phyloP scores from a whole-genome alignment of 176 grass and related monocot species.

The Aegilops umbellulata region DNA sequence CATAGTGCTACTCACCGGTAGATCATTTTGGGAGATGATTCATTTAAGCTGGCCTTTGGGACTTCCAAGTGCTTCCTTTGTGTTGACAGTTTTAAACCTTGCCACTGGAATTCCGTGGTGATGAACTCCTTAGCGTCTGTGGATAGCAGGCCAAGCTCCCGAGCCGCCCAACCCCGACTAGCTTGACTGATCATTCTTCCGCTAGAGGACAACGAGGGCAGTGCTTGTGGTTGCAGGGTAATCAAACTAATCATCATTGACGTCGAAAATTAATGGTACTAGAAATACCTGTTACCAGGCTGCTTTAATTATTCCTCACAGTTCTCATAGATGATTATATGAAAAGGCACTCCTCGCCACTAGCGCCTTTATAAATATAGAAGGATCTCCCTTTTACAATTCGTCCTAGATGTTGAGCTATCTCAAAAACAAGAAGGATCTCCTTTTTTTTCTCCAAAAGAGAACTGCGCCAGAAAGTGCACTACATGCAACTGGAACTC shows the following conservation, averaged over 20 bases:
- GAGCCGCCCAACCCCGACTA: not conserved
- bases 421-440: not conserved
- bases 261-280: not conserved
- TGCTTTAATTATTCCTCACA: not conserved
- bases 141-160: no score
- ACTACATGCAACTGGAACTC: conserved; percentile 27
- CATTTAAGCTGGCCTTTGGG: no score
- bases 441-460: not conserved
- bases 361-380: not conserved
- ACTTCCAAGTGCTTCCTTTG: no score
- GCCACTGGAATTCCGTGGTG: no score
- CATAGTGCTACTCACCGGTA: no score
- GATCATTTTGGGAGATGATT: no score
- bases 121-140: no score
- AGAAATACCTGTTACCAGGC: not conserved
- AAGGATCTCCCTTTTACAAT: not conserved
- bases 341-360: not conserved
- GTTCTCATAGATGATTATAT: not conserved
- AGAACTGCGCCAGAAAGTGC: not conserved
- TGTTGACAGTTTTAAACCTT: no score
- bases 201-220: not conserved
- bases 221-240: not conserved
- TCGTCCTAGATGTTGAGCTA: no score
- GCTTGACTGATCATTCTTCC: not conserved
- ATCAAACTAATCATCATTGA: not conserved